Conservation (phyloP, 148 eudicot species). For the Oxyria digyna region DNA sequence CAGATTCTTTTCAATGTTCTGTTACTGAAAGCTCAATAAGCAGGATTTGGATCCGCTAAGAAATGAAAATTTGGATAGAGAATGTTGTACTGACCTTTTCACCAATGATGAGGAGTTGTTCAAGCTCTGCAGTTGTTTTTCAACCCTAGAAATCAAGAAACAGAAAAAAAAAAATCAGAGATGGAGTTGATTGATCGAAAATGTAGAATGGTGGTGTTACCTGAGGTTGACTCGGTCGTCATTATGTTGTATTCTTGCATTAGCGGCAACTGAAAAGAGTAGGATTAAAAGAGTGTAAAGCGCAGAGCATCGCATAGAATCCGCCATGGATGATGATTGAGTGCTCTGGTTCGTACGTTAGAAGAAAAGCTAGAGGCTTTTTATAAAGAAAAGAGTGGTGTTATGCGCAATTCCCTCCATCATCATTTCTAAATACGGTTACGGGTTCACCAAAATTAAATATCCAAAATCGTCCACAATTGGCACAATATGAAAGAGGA, state of each 20-base stretch:
- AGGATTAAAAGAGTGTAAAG: not conserved
- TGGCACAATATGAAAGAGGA: too few relatives aligned
- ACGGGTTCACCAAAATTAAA: too few relatives aligned
- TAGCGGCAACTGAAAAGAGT: not conserved
- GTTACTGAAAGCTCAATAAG: too few relatives aligned
- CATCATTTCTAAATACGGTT: too few relatives aligned
- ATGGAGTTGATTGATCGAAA: not conserved
- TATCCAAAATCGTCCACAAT: too few relatives aligned
- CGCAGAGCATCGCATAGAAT: not conserved
- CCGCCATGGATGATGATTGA: not conserved
- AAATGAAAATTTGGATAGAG: not conserved
- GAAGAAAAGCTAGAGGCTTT: too few relatives aligned
- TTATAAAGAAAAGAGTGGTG: too few relatives aligned
- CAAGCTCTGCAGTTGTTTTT: constrained; percentile 44
- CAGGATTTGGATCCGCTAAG: not conserved
- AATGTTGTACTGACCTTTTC: constrained; percentile 32
- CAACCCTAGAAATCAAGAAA: constrained; percentile 20
- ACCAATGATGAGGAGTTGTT: constrained; percentile 58
- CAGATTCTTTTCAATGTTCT: too few relatives aligned
- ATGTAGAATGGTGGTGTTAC: not conserved
- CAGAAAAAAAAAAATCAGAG: not conserved
- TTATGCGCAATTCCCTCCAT: too few relatives aligned
- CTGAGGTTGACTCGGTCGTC: not conserved
- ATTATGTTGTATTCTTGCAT: not conserved
- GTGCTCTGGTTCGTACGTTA: too few relatives aligned